Conservation (phyloP, 2,329 filamentous ascomycete species). For the Huntiella abstrusa region DNA sequence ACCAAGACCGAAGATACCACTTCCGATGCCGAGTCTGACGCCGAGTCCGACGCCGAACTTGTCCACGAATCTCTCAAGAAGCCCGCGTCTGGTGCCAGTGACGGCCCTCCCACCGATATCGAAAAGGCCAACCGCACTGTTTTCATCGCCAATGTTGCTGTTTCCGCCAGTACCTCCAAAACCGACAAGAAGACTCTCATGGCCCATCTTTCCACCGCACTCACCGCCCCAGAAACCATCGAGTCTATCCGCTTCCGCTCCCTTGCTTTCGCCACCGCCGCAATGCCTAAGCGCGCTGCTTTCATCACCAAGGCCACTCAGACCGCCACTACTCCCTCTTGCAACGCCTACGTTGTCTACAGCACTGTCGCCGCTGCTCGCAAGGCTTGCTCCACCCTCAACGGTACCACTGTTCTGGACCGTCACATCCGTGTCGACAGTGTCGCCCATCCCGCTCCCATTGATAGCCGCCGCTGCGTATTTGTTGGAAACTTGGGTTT, state of each 20-base stretch:
- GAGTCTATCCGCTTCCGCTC: slow-evolving; percentile 91
- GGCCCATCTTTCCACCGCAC: slow-evolving; percentile 51
- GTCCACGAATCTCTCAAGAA: slow-evolving; percentile 38
- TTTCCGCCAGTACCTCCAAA: slow-evolving; percentile 65
- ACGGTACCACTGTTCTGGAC: slow-evolving; percentile 66
- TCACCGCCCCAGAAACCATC: slow-evolving; percentile 46
- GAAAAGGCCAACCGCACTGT: slow-evolving; percentile 81
- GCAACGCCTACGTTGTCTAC: slow-evolving; percentile 89
- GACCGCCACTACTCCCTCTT: slow-evolving; percentile 76
- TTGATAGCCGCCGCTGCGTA: slow-evolving; percentile 75
- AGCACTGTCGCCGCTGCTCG: slow-evolving; percentile 56
- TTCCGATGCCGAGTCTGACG: slow-evolving; percentile 23
- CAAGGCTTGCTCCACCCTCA: slow-evolving; percentile 56
- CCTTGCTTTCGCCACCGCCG: slow-evolving; percentile 58
- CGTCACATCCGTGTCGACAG: slow-evolving; percentile 82
- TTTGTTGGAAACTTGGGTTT: slow-evolving; percentile 96
- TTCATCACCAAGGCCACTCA: slow-evolving; percentile 82
- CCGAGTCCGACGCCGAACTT: slow-evolving; percentile 19
- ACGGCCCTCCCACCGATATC: slow-evolving; percentile 29
- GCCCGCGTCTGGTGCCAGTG: not conserved
- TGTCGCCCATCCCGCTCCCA: slow-evolving; percentile 66
- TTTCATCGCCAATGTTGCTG: slow-evolving; percentile 83
- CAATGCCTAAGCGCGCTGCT: slow-evolving; percentile 82
- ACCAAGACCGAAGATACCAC: slow-evolving; percentile 29
- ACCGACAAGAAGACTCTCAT: slow-evolving; percentile 59